Base-by-base conservation (phyloP, 2,329 filamentous ascomycete species). In the Rugonectria rugulosa region DNA sequence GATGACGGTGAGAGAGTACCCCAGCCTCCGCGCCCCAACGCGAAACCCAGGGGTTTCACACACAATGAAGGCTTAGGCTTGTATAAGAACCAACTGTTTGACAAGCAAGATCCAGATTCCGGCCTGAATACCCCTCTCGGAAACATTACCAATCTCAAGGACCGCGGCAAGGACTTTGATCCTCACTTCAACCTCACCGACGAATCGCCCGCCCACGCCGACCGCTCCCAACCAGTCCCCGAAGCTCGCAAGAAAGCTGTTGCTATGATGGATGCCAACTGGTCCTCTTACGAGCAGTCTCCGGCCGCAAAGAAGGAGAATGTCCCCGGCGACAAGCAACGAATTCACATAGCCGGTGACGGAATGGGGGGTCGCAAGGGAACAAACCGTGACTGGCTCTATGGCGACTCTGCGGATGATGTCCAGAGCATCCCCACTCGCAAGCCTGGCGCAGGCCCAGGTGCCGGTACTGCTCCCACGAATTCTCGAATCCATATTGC, bases 161-260 rank as follows among this genome's bases (percentile, higher is more conserved):
- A 88, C 72, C 88, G 91, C 51, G 81, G 80, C 68, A 91, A 93
- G 73, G 85, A 91, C 70, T 93, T 96, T 65, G 87, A 87, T 43
- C 74, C 87, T 17, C 91, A 97, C 66, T 97, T 92, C 78, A 80
- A 81, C 46, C 88, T 96, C 77, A 80, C 81, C 6, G 92, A 96
- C 70, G 79, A 86, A 34, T 85, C 86, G 57, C 85, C 86, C 27
- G 76, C 75, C 9, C 72, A 78, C 49, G 64, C 73, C 29, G 73
- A 72, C 67, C 66, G 70, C 53, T 68, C 76, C 67, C 72, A 79
- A 68, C 77, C 75, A 17, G 68, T 86, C 17, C 72, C 81, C 46
- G 81, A 85, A 49, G 84, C 86, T 60, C 85, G 84, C 61, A 81
- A 84, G 72, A 91, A 91, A 75, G 87, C 82, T 3, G 83, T 90